Percentiles rank a stretch among this genome's conserved stretches.
phyloP scores from a whole-genome alignment of 352 stramenopile genomes.

The Globisporangium irregulare region DNA sequence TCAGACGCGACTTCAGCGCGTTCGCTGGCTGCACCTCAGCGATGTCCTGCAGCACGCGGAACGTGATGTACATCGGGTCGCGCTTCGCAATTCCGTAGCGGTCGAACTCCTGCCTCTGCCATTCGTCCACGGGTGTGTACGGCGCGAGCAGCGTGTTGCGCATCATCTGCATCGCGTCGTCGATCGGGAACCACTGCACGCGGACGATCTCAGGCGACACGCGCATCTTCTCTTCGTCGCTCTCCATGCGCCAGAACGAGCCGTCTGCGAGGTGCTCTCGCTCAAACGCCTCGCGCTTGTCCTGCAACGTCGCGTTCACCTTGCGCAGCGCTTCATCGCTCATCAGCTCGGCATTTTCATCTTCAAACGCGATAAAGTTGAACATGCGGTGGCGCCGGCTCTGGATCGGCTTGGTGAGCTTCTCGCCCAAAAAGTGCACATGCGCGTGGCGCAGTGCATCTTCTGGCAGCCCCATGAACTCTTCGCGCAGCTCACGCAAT shows the following conservation, averaged over 20 bases:
- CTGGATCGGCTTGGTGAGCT: conserved; percentile 46
- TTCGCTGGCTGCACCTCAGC: conserved; percentile 22
- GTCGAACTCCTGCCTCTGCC: conserved; percentile 39
- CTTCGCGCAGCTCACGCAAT: conserved; percentile 48
- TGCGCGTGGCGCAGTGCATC: conserved; percentile 12
- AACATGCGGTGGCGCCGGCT: conserved; percentile 50
- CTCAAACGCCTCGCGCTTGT: conserved; percentile 40
- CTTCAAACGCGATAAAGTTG: conserved; percentile 64
- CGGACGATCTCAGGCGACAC: conserved; percentile 55
- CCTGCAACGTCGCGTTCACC: conserved; percentile 40
- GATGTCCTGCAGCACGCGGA: conserved; percentile 41
- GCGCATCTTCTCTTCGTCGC: conserved; percentile 33
- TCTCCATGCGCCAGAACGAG: conserved; percentile 35
- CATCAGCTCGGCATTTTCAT: conserved; percentile 50
- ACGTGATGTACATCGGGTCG: conserved; percentile 55
- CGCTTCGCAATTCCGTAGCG: conserved; percentile 30
- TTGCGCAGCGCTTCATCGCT: conserved; percentile 22
- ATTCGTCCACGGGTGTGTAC: conserved; percentile 34
- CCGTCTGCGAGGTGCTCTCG: conserved; percentile 24
- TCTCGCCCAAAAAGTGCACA: conserved; percentile 39
- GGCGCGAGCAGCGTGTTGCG: conserved; percentile 23
- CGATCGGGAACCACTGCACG: conserved; percentile 55
- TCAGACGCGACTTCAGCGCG: conserved; percentile 5
- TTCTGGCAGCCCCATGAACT: conserved; percentile 41
- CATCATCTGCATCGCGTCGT: conserved; percentile 49